These are phyloP conservation scores for Kodamaea kaohsiungensis DNA, from an alignment of 805 yeast genomes.

Conservation along the genomic window DNA sequence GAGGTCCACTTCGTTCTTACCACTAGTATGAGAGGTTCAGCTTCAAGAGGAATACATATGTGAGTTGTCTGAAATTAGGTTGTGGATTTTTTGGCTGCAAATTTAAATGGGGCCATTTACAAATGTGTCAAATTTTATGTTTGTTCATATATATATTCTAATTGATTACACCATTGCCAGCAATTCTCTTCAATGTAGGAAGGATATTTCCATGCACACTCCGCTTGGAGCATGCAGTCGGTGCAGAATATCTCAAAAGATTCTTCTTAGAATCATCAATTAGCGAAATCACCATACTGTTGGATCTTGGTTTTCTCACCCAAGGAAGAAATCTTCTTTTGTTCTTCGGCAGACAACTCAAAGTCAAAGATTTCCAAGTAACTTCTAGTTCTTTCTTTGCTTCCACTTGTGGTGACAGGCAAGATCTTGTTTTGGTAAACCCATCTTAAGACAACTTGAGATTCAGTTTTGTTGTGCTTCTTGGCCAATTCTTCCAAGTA, in stretches of 20 bases:
- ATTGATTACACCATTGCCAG: too few species aligned
- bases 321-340: constrained; percentile 76
- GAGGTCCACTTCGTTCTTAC: not conserved
- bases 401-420: constrained; percentile 78
- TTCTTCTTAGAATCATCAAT: not conserved
- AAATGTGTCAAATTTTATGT: too few species aligned
- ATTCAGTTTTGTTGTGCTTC: constrained; percentile 53
- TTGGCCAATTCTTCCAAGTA: constrained; percentile 58
- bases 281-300: constrained; percentile 2
- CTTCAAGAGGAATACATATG: not conserved
- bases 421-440: constrained; percentile 77
- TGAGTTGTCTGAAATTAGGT: not conserved
- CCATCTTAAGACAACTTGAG: constrained; percentile 79
- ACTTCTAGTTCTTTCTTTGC: constrained; percentile 58
- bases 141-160: too few species aligned
- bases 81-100: not conserved
- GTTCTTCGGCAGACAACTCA: constrained; percentile 50
- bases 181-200: too few species aligned
- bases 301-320: constrained; percentile 17
- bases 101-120: not conserved
- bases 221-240: too few species aligned
- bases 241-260: not conserved
- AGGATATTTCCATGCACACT: too few species aligned
- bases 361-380: constrained; percentile 62
- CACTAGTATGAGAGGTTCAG: not conserved